phyloP scores from a whole-genome alignment of 805 yeast species.

The Saturnispora ahearnii region DNA sequence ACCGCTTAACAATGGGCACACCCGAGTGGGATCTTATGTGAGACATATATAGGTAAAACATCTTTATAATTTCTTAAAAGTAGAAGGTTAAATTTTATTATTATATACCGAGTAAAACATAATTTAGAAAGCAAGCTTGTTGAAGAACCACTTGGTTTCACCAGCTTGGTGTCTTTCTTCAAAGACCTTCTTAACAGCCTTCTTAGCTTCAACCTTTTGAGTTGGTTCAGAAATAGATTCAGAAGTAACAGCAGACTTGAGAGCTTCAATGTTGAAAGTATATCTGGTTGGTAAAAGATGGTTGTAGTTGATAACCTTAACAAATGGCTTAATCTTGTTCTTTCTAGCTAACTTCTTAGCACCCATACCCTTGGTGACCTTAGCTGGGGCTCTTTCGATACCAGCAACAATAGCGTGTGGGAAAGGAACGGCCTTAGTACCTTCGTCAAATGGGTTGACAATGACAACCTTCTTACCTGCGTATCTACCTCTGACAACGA shows the following conservation, averaged over 20 bases:
- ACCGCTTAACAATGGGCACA: too few relatives aligned
- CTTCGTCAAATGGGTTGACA: conserved; percentile 97
- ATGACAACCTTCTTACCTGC: conserved; percentile 99
- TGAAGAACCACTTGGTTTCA: conserved; percentile 99
- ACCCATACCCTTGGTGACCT: conserved; percentile 91
- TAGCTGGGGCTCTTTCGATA: conserved; percentile 96
- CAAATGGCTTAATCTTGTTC: conserved; percentile 97
- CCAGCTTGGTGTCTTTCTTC: conserved; percentile 99
- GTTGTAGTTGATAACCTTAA: conserved; percentile 98
- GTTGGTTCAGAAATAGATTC: conserved; percentile 97
- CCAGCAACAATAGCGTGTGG: conserved; percentile 99
- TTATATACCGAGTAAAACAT: background rate
- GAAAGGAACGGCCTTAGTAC: conserved; percentile 97
- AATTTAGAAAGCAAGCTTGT: conserved; percentile 49
- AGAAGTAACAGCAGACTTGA: conserved; percentile 84
- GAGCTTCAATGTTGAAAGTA: conserved; percentile 91
- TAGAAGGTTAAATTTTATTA: background rate
- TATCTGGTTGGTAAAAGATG: conserved; percentile 99
- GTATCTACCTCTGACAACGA: conserved; percentile 99
- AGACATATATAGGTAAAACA: background rate
- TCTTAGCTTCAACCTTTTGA: conserved; percentile 98
- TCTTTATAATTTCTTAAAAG: background rate
- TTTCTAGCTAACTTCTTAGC: conserved; percentile 95
- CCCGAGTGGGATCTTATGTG: too few relatives aligned
- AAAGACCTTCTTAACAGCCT: conserved; percentile 96